Percentiles rank a stretch among this genome's conserved stretches.
Conservation (phyloP, 2,329 filamentous ascomycete genomes). For the Colletotrichum shisoi region DNA sequence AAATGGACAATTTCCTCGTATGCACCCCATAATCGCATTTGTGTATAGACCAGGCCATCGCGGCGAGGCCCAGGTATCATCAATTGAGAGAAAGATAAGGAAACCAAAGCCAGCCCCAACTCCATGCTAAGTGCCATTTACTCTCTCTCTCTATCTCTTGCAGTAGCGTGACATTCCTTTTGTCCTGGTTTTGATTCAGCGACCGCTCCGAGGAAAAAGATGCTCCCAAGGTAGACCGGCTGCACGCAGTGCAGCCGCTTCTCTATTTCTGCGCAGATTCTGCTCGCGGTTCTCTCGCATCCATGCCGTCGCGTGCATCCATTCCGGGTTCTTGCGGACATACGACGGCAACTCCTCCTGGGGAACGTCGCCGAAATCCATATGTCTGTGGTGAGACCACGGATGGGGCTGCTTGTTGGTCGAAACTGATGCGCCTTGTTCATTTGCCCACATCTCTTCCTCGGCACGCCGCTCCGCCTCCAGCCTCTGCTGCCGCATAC, state of each 20-base stretch:
- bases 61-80: constrained; percentile 17
- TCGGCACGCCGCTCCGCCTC: constrained; percentile 37
- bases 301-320: constrained; percentile 54
- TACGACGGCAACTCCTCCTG: constrained; percentile 55
- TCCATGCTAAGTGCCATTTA: neutral
- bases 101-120: constrained; percentile 9
- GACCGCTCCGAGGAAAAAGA: constrained; percentile 8
- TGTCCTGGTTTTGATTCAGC: neutral
- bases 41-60: constrained; percentile 1
- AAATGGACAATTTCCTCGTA: neutral
- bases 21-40: constrained; percentile 2
- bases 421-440: neutral
- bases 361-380: constrained; percentile 52
- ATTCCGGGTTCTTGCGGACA: constrained; percentile 55
- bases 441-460: constrained; percentile 5
- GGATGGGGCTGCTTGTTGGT: constrained; percentile 45
- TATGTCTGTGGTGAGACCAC: constrained; percentile 42
- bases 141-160: no score
- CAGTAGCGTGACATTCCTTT: no score
- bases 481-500: constrained; percentile 48
- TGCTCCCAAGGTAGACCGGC: constrained; percentile 24
- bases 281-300: constrained; percentile 47
- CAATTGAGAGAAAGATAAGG: neutral
- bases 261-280: constrained; percentile 13
- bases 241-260: constrained; percentile 17